Conservation (phyloP, 371 early-diverging fungal genomes). For the Parasitella parasitica region DNA sequence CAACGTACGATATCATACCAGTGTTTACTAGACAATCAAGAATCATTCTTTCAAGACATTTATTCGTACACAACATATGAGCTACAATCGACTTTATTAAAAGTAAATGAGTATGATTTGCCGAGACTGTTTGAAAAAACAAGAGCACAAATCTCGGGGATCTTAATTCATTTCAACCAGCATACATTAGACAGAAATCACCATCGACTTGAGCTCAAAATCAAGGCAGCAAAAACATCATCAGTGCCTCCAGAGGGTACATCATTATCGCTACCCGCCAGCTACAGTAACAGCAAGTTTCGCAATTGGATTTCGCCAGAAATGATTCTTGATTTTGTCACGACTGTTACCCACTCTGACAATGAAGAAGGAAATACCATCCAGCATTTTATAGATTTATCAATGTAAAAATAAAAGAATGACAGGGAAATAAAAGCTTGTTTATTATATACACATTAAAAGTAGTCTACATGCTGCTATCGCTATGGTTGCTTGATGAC, state of each 20-base stretch:
- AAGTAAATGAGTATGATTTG: slow-evolving; percentile 13
- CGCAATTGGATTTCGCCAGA: slow-evolving; percentile 20
- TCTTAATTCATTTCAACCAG: slow-evolving; percentile 25
- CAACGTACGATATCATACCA: neutral
- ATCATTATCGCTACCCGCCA: neutral
- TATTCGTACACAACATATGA: slow-evolving; percentile 1
- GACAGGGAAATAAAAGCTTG: neutral
- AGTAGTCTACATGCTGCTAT: neutral
- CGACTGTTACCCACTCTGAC: slow-evolving; percentile 13
- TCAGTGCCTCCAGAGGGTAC: neutral
- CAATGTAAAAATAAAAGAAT: slow-evolving; percentile 5
- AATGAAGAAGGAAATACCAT: slow-evolving; percentile 14
- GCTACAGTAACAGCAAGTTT: neutral
- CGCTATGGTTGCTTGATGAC: neutral
- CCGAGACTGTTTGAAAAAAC: slow-evolving; percentile 27
- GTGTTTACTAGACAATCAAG: slow-evolving; percentile 12
- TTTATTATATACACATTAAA: neutral
- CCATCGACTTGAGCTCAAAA: slow-evolving; percentile 16
- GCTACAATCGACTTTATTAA: slow-evolving; percentile 3
- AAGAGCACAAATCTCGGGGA: slow-evolving; percentile 28
- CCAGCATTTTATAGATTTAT: slow-evolving; percentile 14
- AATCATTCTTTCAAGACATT: slow-evolving; percentile 5
- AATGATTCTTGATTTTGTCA: slow-evolving; percentile 24
- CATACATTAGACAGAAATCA: slow-evolving; percentile 13
- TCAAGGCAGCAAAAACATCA: neutral